Evolutionary conservation across 768 basidiomycete species (phyloP).

Genomic region (Kwoniella mangroviensis): DNA sequence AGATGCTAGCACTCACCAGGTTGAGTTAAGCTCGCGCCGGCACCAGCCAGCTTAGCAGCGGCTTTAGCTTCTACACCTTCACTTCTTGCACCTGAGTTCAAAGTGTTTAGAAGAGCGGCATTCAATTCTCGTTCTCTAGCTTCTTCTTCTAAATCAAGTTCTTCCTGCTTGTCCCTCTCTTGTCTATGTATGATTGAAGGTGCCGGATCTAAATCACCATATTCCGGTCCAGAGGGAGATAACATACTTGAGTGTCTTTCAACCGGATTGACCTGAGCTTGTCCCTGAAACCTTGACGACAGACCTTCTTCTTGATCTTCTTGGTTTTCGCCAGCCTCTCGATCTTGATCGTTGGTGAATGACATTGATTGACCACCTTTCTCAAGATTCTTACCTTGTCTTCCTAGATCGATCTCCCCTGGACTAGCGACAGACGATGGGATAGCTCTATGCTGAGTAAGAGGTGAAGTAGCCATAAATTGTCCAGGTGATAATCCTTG

Average conservation of each 20-base stretch:
- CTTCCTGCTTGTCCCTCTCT: conserved; percentile 46
- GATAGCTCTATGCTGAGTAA: not conserved
- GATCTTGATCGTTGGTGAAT: conserved; percentile 8
- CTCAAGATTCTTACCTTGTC: conserved; percentile 18
- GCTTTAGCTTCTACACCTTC: conserved; percentile 5
- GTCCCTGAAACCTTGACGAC: not conserved
- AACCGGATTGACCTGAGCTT: conserved; percentile 2
- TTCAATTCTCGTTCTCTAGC: conserved; percentile 36
- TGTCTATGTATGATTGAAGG: conserved; percentile 30
- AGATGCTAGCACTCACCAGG: conserved; percentile 18
- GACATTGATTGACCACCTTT: conserved; percentile 24
- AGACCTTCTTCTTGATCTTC: conserved; percentile 11
- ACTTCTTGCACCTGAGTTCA: conserved; percentile 14
- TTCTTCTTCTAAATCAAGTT: conserved; percentile 50
- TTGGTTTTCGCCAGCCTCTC: not conserved
- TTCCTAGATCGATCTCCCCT: conserved; percentile 18
- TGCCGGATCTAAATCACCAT: conserved; percentile 37
- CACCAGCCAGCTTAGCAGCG: not conserved
- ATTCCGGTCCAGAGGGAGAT: conserved; percentile 36
- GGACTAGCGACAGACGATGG: not conserved
- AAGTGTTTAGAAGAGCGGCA: conserved; percentile 4
- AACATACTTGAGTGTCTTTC: conserved; percentile 31
- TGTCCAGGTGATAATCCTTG: conserved; percentile 9
- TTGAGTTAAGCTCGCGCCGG: not conserved
- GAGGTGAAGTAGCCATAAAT: conserved; percentile 11